Base-by-base conservation (phyloP, 176 grass and related monocot genomes). In the Musa troglodytarum region DNA sequence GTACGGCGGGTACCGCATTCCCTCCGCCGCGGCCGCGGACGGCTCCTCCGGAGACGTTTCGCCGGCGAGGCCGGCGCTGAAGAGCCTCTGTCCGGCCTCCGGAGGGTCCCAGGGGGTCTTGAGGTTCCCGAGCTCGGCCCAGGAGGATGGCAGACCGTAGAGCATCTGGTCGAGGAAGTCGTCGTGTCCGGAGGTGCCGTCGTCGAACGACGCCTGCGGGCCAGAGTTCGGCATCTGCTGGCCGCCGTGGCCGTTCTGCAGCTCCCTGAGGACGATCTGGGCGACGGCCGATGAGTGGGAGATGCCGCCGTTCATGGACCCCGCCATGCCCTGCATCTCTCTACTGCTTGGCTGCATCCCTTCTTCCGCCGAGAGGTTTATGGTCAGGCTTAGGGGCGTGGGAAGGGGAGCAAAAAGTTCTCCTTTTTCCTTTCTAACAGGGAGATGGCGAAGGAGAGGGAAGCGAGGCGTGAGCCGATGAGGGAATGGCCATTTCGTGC, bases 81-180 rank as follows among this genome's bases (percentile, higher is more conserved):
- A 15, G 57, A 51, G 56, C 70, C 70, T 75, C 2, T 72, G 69
- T 20, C 49, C 77, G 16, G 50, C 72, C n/a, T 68, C 54, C 75
- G 79, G 80, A 34, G 79, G 29, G 69, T 98, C 95, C 95, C 93
- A 97, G 0, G 86, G 73, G 1, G 82, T 81, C 83, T 92, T 97
- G 62, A 79, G 82, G 72, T 72, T 78, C 72, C 73, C 82, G 72
- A 91, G 82, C 63, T 99, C 90, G 14, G 84, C 57, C 95, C 95
- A 99, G 23, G 84, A 70, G 14, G 81, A 72, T 65, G 88, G 95
- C 19, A 93, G 80, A 67, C 80, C 76, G 70, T 86, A 91, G 56
- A 99, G 78, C 90, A 99, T 91, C 84, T 99, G 90, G 82, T 99
- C 86, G 16, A 99, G 86, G 88, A 99, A 99, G 79, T 99, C 95